Conservation (phyloP, 768 basidiomycete species). For the Hysterangium stoloniferum region DNA sequence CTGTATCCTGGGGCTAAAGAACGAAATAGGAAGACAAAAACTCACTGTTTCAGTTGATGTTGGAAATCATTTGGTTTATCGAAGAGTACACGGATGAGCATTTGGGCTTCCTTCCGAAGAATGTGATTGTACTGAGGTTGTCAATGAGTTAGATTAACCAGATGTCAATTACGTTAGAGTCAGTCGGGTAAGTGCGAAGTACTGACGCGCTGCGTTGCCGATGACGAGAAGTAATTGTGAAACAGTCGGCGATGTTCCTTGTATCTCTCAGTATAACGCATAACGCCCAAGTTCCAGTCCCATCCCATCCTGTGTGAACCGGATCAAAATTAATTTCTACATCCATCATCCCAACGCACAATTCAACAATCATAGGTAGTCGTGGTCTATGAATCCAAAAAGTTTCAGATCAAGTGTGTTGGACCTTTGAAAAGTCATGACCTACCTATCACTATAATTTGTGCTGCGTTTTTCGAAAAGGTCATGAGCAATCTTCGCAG, state of each 20-base stretch:
- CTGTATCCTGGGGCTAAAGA: too few species aligned
- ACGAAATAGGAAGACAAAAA: background rate
- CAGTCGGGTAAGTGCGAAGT: background rate
- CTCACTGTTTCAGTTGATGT: background rate
- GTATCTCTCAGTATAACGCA: slow-evolving; percentile 1
- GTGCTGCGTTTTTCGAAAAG: slow-evolving; percentile 13
- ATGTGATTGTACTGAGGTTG: background rate
- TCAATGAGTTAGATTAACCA: too few species aligned
- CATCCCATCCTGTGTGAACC: background rate
- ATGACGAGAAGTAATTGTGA: background rate
- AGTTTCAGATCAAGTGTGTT: background rate
- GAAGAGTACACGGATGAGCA: background rate
- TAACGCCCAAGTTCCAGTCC: slow-evolving; percentile 4
- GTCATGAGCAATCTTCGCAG: slow-evolving; percentile 9
- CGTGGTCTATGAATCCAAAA: background rate
- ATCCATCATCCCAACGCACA: background rate
- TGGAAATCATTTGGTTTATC: background rate
- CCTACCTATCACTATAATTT: slow-evolving; percentile 13
- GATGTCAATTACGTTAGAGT: background rate
- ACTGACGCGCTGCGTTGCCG: background rate
- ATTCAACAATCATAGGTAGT: background rate
- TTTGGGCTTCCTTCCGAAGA: background rate
- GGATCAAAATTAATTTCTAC: background rate
- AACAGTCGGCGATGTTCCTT: slow-evolving; percentile 6
- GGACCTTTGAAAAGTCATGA: background rate